A percentile compares a stretch with the other conserved stretches of the same genome.
Conservation (phyloP, 495 filamentous ascomycete genomes). For the Aspergillus panamensis region DNA sequence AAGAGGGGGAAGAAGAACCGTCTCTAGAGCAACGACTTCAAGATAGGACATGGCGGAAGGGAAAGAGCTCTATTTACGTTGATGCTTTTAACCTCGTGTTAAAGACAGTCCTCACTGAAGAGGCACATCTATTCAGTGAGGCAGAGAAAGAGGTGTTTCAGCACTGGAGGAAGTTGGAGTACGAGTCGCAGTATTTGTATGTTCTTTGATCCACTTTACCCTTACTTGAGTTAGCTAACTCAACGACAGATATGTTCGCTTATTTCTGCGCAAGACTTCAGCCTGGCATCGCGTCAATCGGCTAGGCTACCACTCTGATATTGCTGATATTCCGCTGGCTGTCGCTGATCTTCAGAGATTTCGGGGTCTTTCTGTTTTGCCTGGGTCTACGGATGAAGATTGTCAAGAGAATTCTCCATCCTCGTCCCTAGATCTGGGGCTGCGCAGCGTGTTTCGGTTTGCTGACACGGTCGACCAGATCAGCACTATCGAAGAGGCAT, state of each 20-base stretch:
- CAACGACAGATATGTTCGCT: conserved; percentile 68
- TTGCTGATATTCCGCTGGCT: conserved; percentile 65
- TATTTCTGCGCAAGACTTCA: conserved; percentile 93
- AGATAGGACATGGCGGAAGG: conserved; percentile 55
- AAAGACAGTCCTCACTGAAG: conserved; percentile 85
- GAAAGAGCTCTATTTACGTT: conserved; percentile 87
- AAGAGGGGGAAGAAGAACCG: conserved; percentile 30
- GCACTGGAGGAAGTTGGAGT: conserved; percentile 68
- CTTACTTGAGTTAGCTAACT: conserved; percentile 3
- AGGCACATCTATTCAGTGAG: conserved; percentile 80
- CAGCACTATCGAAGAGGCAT: conserved; percentile 79
- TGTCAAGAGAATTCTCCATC: conserved; percentile 42
- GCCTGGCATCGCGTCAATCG: conserved; percentile 84
- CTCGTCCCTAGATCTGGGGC: conserved; percentile 37
- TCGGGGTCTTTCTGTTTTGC: conserved; percentile 40
- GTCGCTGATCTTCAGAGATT: conserved; percentile 52
- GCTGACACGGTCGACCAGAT: conserved; percentile 75
- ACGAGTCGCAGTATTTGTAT: conserved; percentile 90
- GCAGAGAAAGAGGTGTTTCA: conserved; percentile 75
- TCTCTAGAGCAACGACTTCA: conserved; percentile 48
- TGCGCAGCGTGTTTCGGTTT: conserved; percentile 62
- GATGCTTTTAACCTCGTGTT: conserved; percentile 95
- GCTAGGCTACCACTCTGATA: conserved; percentile 77
- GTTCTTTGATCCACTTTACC: conserved; percentile 26
- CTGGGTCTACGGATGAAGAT: conserved; percentile 31